Percentiles rank a stretch among this genome's conserved stretches.
phyloP scores from a whole-genome alignment of 306 rosid genomes.

The Lathyrus tuberosus region DNA sequence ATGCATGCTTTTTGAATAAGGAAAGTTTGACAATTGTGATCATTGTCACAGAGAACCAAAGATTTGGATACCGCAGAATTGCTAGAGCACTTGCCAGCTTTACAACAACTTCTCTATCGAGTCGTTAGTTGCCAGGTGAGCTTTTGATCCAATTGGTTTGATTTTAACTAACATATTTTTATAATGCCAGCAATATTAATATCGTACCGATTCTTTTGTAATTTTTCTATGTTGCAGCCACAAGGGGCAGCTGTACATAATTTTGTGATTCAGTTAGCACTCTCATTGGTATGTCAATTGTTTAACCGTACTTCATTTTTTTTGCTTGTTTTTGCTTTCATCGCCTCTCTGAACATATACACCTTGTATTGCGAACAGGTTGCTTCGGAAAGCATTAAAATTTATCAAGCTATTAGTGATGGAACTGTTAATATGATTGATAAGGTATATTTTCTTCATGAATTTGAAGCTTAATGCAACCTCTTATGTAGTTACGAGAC shows the following conservation, averaged over 20 bases:
- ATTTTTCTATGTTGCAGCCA: constrained; percentile 66
- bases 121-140: constrained; percentile 90
- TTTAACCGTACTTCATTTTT: constrained; percentile 29
- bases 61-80: constrained; percentile 87
- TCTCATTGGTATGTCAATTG: constrained; percentile 70
- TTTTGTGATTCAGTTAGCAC: constrained; percentile 84
- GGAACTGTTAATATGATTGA: constrained; percentile 97
- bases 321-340: constrained; percentile 28
- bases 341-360: constrained; percentile 41
- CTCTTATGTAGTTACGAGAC: constrained; percentile 40
- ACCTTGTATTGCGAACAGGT: constrained; percentile 58
- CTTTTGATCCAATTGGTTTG: constrained; percentile 22
- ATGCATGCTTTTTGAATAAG: constrained; percentile 1
- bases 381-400: constrained; percentile 87
- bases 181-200: constrained; percentile 13
- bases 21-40: constrained; percentile 33
- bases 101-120: constrained; percentile 90
- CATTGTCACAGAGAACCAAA: constrained; percentile 87
- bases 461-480: constrained; percentile 40
- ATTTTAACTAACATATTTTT: constrained; percentile 22
- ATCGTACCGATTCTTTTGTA: constrained; percentile 16
- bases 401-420: constrained; percentile 96
- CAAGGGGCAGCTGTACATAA: constrained; percentile 94
- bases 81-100: constrained; percentile 92
- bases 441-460: constrained; percentile 65